Evolutionary conservation across 2,329 filamentous ascomycete species (phyloP), one percentile per base, ranked within the genome.

Genomic region (Penicillium sp.): DNA sequence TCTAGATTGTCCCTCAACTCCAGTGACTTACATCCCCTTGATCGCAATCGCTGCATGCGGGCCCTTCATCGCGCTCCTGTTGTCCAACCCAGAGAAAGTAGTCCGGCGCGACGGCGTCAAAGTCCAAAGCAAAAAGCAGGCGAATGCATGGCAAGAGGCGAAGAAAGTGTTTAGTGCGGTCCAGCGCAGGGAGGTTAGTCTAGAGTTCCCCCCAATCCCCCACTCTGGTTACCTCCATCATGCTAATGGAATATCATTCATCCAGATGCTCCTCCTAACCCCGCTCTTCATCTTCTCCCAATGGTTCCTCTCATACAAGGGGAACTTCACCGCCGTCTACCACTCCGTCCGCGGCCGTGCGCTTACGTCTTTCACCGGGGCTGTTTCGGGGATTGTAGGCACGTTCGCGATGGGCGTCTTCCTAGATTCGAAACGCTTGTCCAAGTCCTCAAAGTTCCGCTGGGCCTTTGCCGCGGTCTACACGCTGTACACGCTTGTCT

Each of bases 1-100:
- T 7, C 8, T 15, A 2, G 15, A 3, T 3, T 13, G 11, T 29
- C 15, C 19, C 23, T 21, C 5, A 2, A 7, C 8, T 48, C 21
- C 13, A 48, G 46, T 48, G 13, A 82, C 79, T 0, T 82, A 82
- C 61, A 75, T 82, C 21, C 78, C 76, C 11, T 82, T 83, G 56
- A 80, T 83, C 51, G 79, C 78, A 23, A 79, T 84, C 51, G 81
- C 82, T 67, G 82, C 78, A 55, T 73, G 83, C 0, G 81, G 79
- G 1, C 72, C 81, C 0, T 72, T 78, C 7, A 71, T 82, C 15
- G 80, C 75, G 0, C 67, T 83, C 3, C 71, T 81, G 13, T 73
- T 84, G 0, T 83, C 80, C 0, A 76, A 78, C 11, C 81, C 82
- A 0, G 73, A 79, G 31, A 81, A 82, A 45, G 78, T 83, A 5